phyloP scores from a whole-genome alignment of 2,329 filamentous ascomycete genomes.

The Botrytis tulipae region DNA sequence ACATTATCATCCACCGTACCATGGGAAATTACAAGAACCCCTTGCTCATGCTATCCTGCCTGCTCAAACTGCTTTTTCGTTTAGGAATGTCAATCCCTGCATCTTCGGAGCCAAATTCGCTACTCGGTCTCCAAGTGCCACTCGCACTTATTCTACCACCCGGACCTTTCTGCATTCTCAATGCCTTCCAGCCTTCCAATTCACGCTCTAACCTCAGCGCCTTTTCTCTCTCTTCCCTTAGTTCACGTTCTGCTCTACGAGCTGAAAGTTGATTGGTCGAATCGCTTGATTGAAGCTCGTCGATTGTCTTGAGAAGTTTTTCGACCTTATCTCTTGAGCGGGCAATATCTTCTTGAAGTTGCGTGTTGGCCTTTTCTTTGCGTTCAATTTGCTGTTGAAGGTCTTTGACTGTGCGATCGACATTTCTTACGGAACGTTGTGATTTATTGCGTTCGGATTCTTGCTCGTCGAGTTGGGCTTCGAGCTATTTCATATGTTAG shows the following conservation, averaged over 20 bases:
- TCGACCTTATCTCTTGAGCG: slow-evolving; percentile 89
- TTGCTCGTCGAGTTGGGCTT: slow-evolving; percentile 80
- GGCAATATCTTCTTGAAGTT: slow-evolving; percentile 78
- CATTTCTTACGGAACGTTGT: slow-evolving; percentile 83
- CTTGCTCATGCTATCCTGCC: slow-evolving; percentile 69
- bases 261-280: slow-evolving; percentile 76
- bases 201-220: slow-evolving; percentile 80
- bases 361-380: slow-evolving; percentile 80
- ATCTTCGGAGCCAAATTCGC: slow-evolving; percentile 41
- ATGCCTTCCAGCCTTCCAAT: slow-evolving; percentile 74
- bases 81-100: slow-evolving; percentile 54
- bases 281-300: slow-evolving; percentile 88
- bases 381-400: slow-evolving; percentile 89
- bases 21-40: slow-evolving; percentile 63
- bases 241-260: slow-evolving; percentile 83
- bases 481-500: slow-evolving; percentile 60
- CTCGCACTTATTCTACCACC: slow-evolving; percentile 30
- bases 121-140: slow-evolving; percentile 28
- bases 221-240: slow-evolving; percentile 86
- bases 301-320: slow-evolving; percentile 84
- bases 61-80: slow-evolving; percentile 64
- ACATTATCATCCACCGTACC: background rate
- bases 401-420: slow-evolving; percentile 92
- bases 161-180: slow-evolving; percentile 59
- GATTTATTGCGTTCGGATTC: slow-evolving; percentile 76